Percentiles rank a stretch among this genome's conserved stretches.
Evolutionary conservation across 2,329 filamentous ascomycete genomes (phyloP).

Genomic region (Ophiocordyceps australis): DNA sequence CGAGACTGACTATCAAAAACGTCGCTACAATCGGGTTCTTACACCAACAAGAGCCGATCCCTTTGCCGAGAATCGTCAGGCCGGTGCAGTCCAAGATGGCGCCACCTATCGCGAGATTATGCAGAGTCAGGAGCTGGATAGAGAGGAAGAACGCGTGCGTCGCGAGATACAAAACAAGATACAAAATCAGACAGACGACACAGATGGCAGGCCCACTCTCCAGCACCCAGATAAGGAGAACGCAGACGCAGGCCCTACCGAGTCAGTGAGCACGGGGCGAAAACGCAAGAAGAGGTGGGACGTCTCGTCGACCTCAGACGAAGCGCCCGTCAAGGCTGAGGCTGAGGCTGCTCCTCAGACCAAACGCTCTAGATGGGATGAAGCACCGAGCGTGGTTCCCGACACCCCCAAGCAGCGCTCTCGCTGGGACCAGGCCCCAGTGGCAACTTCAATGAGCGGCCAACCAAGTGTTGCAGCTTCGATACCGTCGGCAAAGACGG

Average conservation of each 20-base stretch:
- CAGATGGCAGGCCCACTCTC: constrained; percentile 58
- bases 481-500: constrained; percentile 49
- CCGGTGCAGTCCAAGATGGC: constrained; percentile 49
- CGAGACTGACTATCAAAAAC: constrained; percentile 95
- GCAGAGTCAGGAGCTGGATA: constrained; percentile 76
- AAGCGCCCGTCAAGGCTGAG: constrained; percentile 29
- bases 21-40: constrained; percentile 72
- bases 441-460: constrained; percentile 56
- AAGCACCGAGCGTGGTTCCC: constrained; percentile 45
- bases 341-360: constrained; percentile 36
- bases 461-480: constrained; percentile 64
- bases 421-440: constrained; percentile 82
- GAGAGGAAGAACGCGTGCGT: constrained; percentile 77
- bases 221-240: constrained; percentile 59
- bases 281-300: constrained; percentile 97
- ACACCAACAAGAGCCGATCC: constrained; percentile 76
- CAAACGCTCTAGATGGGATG: constrained; percentile 79
- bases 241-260: constrained; percentile 48
- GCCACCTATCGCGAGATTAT: constrained; percentile 81
- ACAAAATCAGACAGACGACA: constrained; percentile 35
- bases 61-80: constrained; percentile 59
- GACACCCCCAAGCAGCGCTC: constrained; percentile 59
- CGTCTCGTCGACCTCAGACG: constrained; percentile 40
- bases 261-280: constrained; percentile 41
- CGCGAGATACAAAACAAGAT: constrained; percentile 62